These are phyloP conservation scores for Lentinula boryana DNA, from an alignment of 768 basidiomycete species.

Conservation along the genomic window DNA sequence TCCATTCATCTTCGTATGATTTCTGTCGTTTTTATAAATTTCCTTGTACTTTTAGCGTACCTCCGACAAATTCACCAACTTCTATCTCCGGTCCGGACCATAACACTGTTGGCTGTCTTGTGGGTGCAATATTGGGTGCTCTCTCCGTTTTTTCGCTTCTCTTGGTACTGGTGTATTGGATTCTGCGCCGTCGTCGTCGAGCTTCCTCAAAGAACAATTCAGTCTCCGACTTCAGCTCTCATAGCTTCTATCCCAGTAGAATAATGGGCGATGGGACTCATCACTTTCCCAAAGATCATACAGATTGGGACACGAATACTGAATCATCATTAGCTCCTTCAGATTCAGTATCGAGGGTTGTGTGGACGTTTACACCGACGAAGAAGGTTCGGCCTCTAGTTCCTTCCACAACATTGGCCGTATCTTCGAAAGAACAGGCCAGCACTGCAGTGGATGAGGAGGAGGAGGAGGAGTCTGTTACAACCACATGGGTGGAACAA, in stretches of 20 bases:
- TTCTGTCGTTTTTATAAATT: no score
- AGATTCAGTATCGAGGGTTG: not conserved
- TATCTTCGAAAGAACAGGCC: not conserved
- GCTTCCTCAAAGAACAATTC: not conserved
- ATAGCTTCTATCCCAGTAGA: not conserved
- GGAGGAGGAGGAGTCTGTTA: not conserved
- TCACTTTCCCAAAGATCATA: not conserved
- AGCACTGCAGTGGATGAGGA: not conserved
- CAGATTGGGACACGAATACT: not conserved
- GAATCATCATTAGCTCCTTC: not conserved
- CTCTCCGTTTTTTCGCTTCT: not conserved
- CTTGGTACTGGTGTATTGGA: not conserved
- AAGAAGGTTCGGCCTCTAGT: not conserved
- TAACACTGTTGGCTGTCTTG: not conserved
- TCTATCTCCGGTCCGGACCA: no score
- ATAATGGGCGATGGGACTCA: not conserved
- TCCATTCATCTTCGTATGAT: no score
- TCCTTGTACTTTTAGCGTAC: no score
- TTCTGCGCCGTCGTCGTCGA: not conserved
- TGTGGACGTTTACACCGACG: not conserved
- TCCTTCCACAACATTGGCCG: not conserved
- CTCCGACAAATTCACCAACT: no score
- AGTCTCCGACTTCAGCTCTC: not conserved
- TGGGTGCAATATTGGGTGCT: not conserved
- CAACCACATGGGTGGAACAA: no score